Evolutionary conservation across 2,329 filamentous ascomycete genomes (phyloP).

Genomic region (Bipolaris victoriae): DNA sequence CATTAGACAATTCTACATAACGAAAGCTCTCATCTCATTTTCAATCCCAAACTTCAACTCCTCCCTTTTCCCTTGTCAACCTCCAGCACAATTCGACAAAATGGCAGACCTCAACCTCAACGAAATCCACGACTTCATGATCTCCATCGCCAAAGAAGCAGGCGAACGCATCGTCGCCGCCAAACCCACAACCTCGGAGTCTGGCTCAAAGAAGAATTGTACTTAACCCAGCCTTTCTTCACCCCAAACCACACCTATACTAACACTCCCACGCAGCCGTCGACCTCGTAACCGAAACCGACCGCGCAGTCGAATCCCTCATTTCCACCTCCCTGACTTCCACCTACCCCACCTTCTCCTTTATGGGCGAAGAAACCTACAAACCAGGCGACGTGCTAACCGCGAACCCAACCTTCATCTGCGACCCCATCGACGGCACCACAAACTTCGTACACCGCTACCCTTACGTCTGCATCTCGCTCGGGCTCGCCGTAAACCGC

Average conservation of each 20-base stretch:
- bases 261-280: slow-evolving; percentile 50
- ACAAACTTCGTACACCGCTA: slow-evolving; percentile 82
- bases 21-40: background rate
- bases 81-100: slow-evolving; percentile 1
- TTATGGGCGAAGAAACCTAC: slow-evolving; percentile 65
- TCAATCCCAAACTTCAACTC: background rate
- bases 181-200: slow-evolving; percentile 49
- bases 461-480: slow-evolving; percentile 75
- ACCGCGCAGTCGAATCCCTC: slow-evolving; percentile 65
- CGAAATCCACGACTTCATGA: slow-evolving; percentile 57
- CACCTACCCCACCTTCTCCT: slow-evolving; percentile 62
- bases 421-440: slow-evolving; percentile 82
- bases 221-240: background rate
- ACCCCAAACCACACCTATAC: no score
- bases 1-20: background rate
- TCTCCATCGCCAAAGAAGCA: slow-evolving; percentile 53
- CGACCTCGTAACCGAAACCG: slow-evolving; percentile 69
- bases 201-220: slow-evolving; percentile 59
- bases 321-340: slow-evolving; percentile 58
- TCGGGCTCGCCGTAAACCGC: slow-evolving; percentile 71
- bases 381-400: slow-evolving; percentile 69
- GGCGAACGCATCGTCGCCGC: slow-evolving; percentile 56
- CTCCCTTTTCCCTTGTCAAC: background rate
- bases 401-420: slow-evolving; percentile 74
- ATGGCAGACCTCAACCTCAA: slow-evolving; percentile 52